phyloP scores from a whole-genome alignment of 345 rosid genomes.

The Schrenkiella parvula region DNA sequence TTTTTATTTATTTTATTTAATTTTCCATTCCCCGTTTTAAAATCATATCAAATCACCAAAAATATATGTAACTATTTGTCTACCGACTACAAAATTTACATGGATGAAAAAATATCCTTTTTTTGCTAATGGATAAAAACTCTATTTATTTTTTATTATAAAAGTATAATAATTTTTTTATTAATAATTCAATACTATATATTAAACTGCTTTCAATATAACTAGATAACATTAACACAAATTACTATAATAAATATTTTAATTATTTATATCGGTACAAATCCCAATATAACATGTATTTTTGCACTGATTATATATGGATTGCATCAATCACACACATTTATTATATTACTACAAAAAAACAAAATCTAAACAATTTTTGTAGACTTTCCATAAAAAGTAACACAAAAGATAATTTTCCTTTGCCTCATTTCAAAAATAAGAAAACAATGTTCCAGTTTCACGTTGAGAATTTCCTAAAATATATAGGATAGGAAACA shows the following conservation, averaged over 20 bases:
- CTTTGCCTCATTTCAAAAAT: neutral
- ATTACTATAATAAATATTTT: too few relatives aligned
- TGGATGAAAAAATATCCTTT: too few relatives aligned
- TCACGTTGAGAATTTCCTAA: neutral
- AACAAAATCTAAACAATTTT: neutral
- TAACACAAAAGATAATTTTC: neutral
- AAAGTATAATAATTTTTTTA: too few relatives aligned
- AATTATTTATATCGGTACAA: too few relatives aligned
- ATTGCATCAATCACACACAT: neutral
- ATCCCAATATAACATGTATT: neutral
- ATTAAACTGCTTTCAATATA: too few relatives aligned
- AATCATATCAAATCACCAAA: conserved; percentile 10
- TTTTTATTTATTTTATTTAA: neutral
- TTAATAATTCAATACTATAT: too few relatives aligned
- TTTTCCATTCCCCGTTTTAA: neutral
- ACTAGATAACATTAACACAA: too few relatives aligned
- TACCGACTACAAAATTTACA: conserved; percentile 23
- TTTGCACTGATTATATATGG: neutral
- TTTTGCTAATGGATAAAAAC: too few relatives aligned
- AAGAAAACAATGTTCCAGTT: neutral
- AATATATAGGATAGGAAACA: neutral
- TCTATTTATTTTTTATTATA: too few relatives aligned
- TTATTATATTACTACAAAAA: neutral
- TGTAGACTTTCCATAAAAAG: neutral
- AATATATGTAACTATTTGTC: neutral